phyloP scores from a whole-genome alignment of 2,329 filamentous ascomycete genomes.

The Diaporthe helianthi region DNA sequence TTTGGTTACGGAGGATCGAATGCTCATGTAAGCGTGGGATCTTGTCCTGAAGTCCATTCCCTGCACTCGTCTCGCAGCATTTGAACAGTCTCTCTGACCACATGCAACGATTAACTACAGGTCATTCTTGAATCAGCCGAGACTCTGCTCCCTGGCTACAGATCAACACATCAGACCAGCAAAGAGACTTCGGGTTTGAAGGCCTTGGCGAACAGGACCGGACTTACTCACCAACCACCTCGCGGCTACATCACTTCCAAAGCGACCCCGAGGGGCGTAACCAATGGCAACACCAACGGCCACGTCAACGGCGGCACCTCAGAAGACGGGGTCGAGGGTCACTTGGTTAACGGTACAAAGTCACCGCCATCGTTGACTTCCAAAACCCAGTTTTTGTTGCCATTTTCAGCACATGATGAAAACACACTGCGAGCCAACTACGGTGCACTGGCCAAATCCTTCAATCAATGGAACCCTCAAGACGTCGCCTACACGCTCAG shows the following conservation, averaged over 20 bases:
- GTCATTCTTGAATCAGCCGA: not conserved
- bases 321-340: too few species aligned
- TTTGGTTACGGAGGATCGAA: conserved; percentile 38
- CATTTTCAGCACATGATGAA: not conserved
- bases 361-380: too few species aligned
- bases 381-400: not conserved
- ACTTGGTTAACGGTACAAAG: too few species aligned
- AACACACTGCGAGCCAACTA: not conserved
- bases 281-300: not conserved
- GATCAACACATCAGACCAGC: not conserved
- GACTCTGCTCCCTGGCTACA: not conserved
- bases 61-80: not conserved
- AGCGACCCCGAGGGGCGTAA: not conserved
- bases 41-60: not conserved
- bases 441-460: not conserved
- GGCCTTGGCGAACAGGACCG: too few species aligned
- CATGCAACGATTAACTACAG: not conserved
- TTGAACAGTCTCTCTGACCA: not conserved
- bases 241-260: too few species aligned
- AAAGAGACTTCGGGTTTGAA: not conserved
- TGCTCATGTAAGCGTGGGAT: conserved; percentile 34
- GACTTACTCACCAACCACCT: too few species aligned
- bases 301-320: too few species aligned
- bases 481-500: not conserved
- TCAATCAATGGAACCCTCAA: not conserved